These are phyloP conservation scores for Ascochyta viciae-villosae DNA, from an alignment of 2,329 filamentous ascomycete species.

Conservation along the genomic window DNA sequence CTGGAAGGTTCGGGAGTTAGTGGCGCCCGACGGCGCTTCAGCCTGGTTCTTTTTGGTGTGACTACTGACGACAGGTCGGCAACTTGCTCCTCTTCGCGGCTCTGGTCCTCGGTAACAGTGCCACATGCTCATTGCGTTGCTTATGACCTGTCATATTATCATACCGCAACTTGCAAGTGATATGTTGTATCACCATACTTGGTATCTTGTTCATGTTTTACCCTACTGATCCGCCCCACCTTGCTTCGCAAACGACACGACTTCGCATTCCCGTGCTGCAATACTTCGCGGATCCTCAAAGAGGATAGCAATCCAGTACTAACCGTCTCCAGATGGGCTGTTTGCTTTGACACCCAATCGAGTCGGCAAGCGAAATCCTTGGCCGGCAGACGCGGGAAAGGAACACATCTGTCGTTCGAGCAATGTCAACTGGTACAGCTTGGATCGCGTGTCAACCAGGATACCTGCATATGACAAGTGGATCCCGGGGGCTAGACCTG, in stretches of 20 bases:
- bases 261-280: constrained; percentile 11
- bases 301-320: constrained; percentile 2
- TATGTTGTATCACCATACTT: constrained; percentile 12
- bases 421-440: constrained; percentile 29
- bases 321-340: constrained; percentile 1
- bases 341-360: constrained; percentile 12
- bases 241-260: constrained; percentile 19
- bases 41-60: constrained; percentile 20
- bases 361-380: constrained; percentile 18
- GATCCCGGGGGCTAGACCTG: constrained; percentile 34
- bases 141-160: constrained; percentile 8
- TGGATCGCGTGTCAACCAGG: constrained; percentile 41
- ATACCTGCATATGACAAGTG: constrained; percentile 32
- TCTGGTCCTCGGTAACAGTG: constrained; percentile 27
- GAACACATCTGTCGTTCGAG: constrained; percentile 27
- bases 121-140: constrained; percentile 21
- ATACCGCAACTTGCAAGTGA: constrained; percentile 21
- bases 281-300: not conserved
- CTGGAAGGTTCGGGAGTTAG: constrained; percentile 24
- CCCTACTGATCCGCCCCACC: constrained; percentile 31
- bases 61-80: constrained; percentile 24
- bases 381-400: constrained; percentile 38
- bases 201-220: constrained; percentile 8
- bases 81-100: constrained; percentile 12
- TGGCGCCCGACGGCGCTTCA: constrained; percentile 22